Evolutionary conservation across 805 yeast species (phyloP).

Genomic region (Hanseniaspora nectarophila): DNA sequence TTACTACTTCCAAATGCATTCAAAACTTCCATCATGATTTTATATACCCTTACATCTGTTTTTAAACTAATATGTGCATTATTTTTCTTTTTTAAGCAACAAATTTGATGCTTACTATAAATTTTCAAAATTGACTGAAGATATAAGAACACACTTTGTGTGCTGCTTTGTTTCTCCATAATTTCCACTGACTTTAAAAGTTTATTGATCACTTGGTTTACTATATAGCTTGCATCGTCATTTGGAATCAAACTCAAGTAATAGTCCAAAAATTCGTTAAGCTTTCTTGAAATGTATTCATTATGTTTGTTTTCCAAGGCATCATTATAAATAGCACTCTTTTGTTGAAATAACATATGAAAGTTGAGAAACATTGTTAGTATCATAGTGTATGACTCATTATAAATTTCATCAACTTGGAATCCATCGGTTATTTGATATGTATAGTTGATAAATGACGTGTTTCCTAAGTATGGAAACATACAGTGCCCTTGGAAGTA

Average conservation of each 20-base stretch:
- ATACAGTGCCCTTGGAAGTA: background rate
- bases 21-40: background rate
- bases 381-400: background rate
- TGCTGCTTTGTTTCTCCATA: background rate
- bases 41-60: background rate
- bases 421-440: background rate
- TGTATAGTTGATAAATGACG: background rate
- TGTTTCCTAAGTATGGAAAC: background rate
- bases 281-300: background rate
- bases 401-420: background rate
- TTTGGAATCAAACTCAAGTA: background rate
- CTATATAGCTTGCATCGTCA: background rate
- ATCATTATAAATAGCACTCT: background rate
- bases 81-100: slow-evolving; percentile 6
- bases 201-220: background rate
- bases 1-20: background rate
- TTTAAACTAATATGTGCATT: background rate
- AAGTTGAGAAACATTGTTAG: slow-evolving; percentile 1
- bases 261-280: background rate
- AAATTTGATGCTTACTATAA: slow-evolving; percentile 1
- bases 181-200: background rate
- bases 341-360: background rate
- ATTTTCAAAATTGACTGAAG: slow-evolving; percentile 2
- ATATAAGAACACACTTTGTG: background rate
- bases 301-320: background rate